phyloP scores from a whole-genome alignment of 768 basidiomycete genomes.

The Podaxis sp. region DNA sequence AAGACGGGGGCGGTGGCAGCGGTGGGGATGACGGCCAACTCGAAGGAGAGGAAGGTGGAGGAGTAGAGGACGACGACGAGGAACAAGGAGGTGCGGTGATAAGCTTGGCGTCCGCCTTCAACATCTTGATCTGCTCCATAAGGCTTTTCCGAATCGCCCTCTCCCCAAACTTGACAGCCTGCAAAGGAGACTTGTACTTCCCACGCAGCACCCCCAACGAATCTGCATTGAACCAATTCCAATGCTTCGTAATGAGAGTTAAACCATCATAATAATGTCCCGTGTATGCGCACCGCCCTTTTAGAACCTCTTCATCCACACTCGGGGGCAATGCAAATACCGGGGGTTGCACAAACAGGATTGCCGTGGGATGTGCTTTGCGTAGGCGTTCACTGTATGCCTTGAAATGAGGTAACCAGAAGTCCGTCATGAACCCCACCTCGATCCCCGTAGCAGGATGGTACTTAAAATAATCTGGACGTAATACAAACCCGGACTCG shows the following conservation, averaged over 20 bases:
- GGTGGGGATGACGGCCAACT: background rate
- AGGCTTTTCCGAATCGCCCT: constrained; percentile 74
- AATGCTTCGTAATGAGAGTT: constrained; percentile 88
- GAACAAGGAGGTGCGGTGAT: constrained; percentile 33
- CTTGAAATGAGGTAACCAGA: constrained; percentile 72
- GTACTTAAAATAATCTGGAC: constrained; percentile 71
- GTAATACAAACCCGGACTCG: constrained; percentile 58
- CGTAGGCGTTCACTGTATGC: constrained; percentile 57
- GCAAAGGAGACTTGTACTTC: constrained; percentile 62
- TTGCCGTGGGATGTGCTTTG: constrained; percentile 68
- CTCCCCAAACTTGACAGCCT: constrained; percentile 82
- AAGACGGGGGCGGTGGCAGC: no score
- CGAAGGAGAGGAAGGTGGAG: background rate
- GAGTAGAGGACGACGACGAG: background rate
- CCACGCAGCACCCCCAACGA: constrained; percentile 89
- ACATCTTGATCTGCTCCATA: constrained; percentile 75
- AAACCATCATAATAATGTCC: constrained; percentile 95
- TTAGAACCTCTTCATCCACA: constrained; percentile 48
- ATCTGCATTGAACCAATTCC: constrained; percentile 96
- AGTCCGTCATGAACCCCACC: constrained; percentile 72
- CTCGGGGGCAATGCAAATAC: constrained; percentile 81
- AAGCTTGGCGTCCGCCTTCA: constrained; percentile 69
- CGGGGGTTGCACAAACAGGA: constrained; percentile 88
- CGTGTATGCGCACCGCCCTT: constrained; percentile 68
- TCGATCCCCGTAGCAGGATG: constrained; percentile 35